Evolutionary conservation across 1,139 yeast species (phyloP).

Genomic region (Lodderomyces beijingensis): DNA sequence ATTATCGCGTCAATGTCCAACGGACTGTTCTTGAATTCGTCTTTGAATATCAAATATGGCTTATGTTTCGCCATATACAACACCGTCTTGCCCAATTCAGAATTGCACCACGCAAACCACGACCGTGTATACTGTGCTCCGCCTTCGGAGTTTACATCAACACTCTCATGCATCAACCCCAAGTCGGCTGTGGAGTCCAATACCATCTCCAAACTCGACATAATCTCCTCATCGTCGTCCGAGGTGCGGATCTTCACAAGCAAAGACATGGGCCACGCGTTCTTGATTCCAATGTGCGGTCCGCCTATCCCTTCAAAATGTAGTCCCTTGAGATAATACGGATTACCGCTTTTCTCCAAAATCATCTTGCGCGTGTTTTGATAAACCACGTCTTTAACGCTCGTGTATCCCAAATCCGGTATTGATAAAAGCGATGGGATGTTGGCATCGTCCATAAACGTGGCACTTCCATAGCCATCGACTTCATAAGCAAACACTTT

Average conservation of each 20-base stretch:
- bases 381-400: conserved; percentile 52
- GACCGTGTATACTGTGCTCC: conserved; percentile 59
- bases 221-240: conserved; percentile 66
- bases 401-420: conserved; percentile 72
- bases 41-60: conserved; percentile 66
- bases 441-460: conserved; percentile 88
- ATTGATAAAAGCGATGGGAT: conserved; percentile 77
- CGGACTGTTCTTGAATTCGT: conserved; percentile 24
- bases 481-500: conserved; percentile 83
- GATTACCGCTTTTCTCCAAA: conserved; percentile 65
- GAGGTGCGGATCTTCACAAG: conserved; percentile 71
- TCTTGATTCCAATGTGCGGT: conserved; percentile 76
- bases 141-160: conserved; percentile 54
- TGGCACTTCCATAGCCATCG: conserved; percentile 76
- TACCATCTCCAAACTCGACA: conserved; percentile 43
- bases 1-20: conserved; percentile 28
- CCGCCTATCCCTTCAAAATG: conserved; percentile 81
- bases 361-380: conserved; percentile 79
- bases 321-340: conserved; percentile 64
- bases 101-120: conserved; percentile 95
- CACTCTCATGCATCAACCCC: conserved; percentile 83
- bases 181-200: conserved; percentile 64
- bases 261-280: conserved; percentile 91
- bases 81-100: conserved; percentile 84
- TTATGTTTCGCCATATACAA: conserved; percentile 68